Percentiles rank a stretch among this genome's conserved stretches.
Evolutionary conservation across 768 basidiomycete genomes (phyloP).

Genomic region (Lyophyllum atratum): DNA sequence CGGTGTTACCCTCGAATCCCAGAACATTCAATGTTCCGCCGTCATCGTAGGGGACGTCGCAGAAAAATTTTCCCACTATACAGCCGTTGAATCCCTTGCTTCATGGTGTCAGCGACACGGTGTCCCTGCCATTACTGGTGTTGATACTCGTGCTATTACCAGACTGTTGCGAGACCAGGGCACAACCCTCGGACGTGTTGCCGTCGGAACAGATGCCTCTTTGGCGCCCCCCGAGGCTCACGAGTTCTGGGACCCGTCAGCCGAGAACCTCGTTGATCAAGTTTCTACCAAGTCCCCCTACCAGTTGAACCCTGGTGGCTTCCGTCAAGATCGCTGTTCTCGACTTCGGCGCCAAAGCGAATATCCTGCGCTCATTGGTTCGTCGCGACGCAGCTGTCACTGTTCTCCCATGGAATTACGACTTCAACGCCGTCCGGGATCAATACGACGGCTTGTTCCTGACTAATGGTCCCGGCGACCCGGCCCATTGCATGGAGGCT

Average conservation of each 20-base stretch:
- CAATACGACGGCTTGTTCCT: slow-evolving; percentile 94
- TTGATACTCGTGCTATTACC: slow-evolving; percentile 97
- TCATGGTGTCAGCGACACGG: slow-evolving; percentile 91
- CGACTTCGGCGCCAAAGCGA: slow-evolving; percentile 97
- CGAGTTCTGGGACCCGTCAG: slow-evolving; percentile 93
- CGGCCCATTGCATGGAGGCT: slow-evolving; percentile 84
- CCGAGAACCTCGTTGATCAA: slow-evolving; percentile 92
- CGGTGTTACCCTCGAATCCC: slow-evolving; percentile 87
- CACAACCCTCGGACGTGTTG: slow-evolving; percentile 91
- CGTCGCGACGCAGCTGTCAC: slow-evolving; percentile 91
- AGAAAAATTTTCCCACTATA: slow-evolving; percentile 92
- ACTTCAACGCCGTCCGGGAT: slow-evolving; percentile 91
- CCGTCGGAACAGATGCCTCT: slow-evolving; percentile 73
- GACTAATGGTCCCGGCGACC: slow-evolving; percentile 96
- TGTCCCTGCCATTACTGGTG: slow-evolving; percentile 93
- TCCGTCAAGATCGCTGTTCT: slow-evolving; percentile 93
- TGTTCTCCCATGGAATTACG: slow-evolving; percentile 96
- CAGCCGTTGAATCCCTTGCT: slow-evolving; percentile 89
- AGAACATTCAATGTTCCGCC: slow-evolving; percentile 87
- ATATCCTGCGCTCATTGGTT: slow-evolving; percentile 91
- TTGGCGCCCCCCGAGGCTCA: slow-evolving; percentile 56
- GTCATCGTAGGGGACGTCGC: slow-evolving; percentile 95
- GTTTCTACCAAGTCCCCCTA: slow-evolving; percentile 86
- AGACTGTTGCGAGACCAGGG: slow-evolving; percentile 93
- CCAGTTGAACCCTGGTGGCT: slow-evolving; percentile 81